These are phyloP conservation scores for Colletotrichum sp. DNA, from an alignment of 2,329 filamentous ascomycete genomes.

Conservation along the genomic window DNA sequence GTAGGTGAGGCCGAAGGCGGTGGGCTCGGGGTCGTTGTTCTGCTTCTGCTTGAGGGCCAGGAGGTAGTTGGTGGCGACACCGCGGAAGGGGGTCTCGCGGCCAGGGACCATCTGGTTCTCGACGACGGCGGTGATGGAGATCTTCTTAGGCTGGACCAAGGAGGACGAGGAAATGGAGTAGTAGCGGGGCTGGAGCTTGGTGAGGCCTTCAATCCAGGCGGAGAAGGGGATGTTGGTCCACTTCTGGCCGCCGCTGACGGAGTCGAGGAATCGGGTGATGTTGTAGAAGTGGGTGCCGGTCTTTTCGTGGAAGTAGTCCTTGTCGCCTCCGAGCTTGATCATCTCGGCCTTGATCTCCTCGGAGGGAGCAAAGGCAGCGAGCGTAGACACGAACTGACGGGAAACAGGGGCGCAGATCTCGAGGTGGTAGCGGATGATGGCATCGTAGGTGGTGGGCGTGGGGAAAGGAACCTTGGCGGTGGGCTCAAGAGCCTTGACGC, in stretches of 20 bases:
- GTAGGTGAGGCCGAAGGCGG: conserved; percentile 85
- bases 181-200: conserved; percentile 96
- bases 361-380: conserved; percentile 88
- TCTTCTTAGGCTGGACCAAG: conserved; percentile 89
- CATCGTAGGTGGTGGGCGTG: conserved; percentile 94
- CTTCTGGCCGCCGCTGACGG: conserved; percentile 72
- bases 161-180: conserved; percentile 99
- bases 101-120: conserved; percentile 82
- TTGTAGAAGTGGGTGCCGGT: conserved; percentile 84
- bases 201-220: conserved; percentile 89
- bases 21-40: conserved; percentile 82
- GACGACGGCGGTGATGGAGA: conserved; percentile 94
- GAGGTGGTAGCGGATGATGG: conserved; percentile 92
- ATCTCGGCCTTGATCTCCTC: conserved; percentile 88
- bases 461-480: conserved; percentile 98
- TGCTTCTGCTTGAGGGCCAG: conserved; percentile 96
- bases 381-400: conserved; percentile 87
- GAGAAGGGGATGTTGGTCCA: conserved; percentile 93
- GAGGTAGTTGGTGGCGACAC: conserved; percentile 96
- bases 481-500: conserved; percentile 88
- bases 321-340: conserved; percentile 86
- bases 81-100: conserved; percentile 80
- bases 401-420: conserved; percentile 96
- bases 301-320: conserved; percentile 92
- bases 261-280: conserved; percentile 83